These are phyloP conservation scores for Colletotrichum sp. DNA, from an alignment of 2,329 filamentous ascomycete species.

Conservation along the genomic window DNA sequence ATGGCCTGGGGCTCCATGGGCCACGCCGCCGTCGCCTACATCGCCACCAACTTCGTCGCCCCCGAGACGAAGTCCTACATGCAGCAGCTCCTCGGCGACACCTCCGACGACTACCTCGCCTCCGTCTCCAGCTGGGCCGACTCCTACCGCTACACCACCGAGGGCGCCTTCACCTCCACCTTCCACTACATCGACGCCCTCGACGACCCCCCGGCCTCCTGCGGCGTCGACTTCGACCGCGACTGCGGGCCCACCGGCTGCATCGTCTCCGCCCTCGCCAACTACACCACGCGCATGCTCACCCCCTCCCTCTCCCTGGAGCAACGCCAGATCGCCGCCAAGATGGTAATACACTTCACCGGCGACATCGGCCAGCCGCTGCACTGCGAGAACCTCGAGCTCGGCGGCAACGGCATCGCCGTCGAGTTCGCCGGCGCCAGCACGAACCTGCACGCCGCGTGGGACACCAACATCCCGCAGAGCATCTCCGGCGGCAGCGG, in stretches of 20 bases:
- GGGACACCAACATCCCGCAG: slow-evolving; percentile 65
- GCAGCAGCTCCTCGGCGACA: slow-evolving; percentile 40
- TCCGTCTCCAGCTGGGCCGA: slow-evolving; percentile 42
- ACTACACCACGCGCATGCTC: slow-evolving; percentile 30
- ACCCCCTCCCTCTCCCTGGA: slow-evolving; percentile 48
- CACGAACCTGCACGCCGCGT: slow-evolving; percentile 65
- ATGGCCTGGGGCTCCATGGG: slow-evolving; percentile 49
- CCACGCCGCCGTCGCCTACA: slow-evolving; percentile 59
- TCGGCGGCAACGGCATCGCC: slow-evolving; percentile 38
- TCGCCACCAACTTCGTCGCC: slow-evolving; percentile 54
- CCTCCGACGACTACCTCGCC: slow-evolving; percentile 51
- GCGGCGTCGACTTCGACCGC: slow-evolving; percentile 22
- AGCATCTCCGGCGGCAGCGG: slow-evolving; percentile 40
- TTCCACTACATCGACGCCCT: slow-evolving; percentile 24
- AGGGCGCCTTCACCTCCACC: slow-evolving; percentile 22
- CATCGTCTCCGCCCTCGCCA: slow-evolving; percentile 22
- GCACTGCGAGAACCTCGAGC: slow-evolving; percentile 21
- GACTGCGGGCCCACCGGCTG: slow-evolving; percentile 22
- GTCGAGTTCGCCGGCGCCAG: slow-evolving; percentile 56
- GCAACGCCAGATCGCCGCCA: slow-evolving; percentile 22
- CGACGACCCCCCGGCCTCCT: slow-evolving; percentile 20
- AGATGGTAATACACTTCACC: slow-evolving; percentile 24
- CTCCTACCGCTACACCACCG: slow-evolving; percentile 23
- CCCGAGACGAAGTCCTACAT: slow-evolving; percentile 34
- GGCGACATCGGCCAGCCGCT: slow-evolving; percentile 24